Conservation (phyloP, 129 eudicot species). For the Oenanthe sinensis region DNA sequence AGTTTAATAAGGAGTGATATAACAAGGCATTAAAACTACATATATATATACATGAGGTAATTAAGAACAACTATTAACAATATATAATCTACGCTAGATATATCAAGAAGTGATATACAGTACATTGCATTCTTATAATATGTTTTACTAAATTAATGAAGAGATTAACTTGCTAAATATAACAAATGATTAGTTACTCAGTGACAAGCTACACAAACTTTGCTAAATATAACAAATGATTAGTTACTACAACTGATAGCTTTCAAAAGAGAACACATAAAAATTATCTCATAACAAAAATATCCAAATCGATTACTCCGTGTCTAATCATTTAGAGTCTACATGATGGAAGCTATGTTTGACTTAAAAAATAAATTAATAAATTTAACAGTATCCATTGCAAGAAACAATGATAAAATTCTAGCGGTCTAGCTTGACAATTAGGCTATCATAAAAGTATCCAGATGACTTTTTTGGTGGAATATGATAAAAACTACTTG, state of each 20-base stretch:
- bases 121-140: neutral
- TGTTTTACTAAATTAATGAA: neutral
- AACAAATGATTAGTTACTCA: too few relatives aligned
- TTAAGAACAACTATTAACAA: neutral
- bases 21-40: neutral
- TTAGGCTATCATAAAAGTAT: neutral
- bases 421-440: neutral
- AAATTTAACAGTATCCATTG: neutral
- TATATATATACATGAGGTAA: neutral
- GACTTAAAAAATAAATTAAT: neutral
- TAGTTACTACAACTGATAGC: neutral
- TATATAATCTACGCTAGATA: neutral
- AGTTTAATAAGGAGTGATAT: too few relatives aligned
- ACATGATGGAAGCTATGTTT: neutral
- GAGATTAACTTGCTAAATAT: neutral
- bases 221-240: neutral
- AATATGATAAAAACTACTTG: conserved; percentile 22
- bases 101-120: too few relatives aligned
- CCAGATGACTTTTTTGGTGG: neutral
- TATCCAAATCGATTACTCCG: neutral
- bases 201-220: neutral
- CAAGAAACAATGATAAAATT: neutral
- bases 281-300: neutral
- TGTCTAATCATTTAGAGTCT: neutral
- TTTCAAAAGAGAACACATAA: neutral